These are phyloP conservation scores for Coprinopsis cinerea DNA, from an alignment of 768 basidiomycete genomes.

Conservation along the genomic window DNA sequence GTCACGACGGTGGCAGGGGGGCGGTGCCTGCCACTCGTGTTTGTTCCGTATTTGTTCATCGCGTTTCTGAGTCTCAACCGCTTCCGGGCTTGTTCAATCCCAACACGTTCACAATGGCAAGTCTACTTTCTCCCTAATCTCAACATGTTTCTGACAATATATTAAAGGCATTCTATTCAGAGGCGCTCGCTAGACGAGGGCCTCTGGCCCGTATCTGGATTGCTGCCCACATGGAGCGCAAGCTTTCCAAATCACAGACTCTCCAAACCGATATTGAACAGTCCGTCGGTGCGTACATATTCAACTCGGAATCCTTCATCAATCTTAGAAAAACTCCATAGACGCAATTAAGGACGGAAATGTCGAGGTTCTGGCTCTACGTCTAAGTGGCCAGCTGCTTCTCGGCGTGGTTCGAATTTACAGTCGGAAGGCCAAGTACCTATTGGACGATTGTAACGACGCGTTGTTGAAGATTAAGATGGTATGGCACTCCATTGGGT, in stretches of 20 bases:
- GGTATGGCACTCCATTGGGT: conserved; percentile 41
- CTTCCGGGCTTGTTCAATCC: too few relatives aligned
- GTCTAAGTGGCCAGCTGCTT: conserved; percentile 93
- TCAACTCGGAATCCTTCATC: neutral
- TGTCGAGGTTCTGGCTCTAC: conserved; percentile 87
- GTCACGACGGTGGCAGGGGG: conserved; percentile 6
- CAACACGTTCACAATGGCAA: too few relatives aligned
- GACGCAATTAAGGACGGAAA: conserved; percentile 95
- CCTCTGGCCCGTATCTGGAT: conserved; percentile 98
- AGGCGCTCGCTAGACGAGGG: conserved; percentile 87
- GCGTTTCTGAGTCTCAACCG: conserved; percentile 17
- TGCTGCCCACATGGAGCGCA: conserved; percentile 97
- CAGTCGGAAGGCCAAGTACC: conserved; percentile 94
- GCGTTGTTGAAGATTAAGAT: conserved; percentile 93
- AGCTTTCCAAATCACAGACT: conserved; percentile 93
- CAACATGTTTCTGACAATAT: too few relatives aligned
- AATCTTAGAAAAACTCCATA: conserved; percentile 20
- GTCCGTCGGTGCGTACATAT: conserved; percentile 62
- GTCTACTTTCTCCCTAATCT: too few relatives aligned
- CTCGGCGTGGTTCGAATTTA: conserved; percentile 98
- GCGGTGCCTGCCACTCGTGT: conserved; percentile 9
- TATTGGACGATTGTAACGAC: conserved; percentile 97
- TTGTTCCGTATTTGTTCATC: conserved; percentile 20
- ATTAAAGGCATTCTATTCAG: conserved; percentile 95
- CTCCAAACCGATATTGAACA: conserved; percentile 93